These are phyloP conservation scores for Sextonia rubra DNA, from an alignment of 164 flowering plant species.

Conservation along the genomic window DNA sequence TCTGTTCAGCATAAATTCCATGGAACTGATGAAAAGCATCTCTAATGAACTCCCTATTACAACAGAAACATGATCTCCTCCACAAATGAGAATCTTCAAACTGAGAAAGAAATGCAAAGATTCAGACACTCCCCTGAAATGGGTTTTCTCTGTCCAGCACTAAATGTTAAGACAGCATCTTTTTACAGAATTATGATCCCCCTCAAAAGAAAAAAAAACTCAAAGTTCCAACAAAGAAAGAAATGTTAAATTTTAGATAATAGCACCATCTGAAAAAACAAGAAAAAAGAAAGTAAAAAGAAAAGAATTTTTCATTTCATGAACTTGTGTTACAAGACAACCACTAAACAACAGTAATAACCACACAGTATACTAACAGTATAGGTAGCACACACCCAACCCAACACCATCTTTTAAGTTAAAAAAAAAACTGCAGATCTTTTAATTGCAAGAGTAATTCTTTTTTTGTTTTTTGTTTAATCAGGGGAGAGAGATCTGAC, in stretches of 20 bases:
- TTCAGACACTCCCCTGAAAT: slow-evolving; percentile 32
- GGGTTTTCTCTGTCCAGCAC: not conserved
- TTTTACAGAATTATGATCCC: not conserved
- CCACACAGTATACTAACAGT: not conserved
- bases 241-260: not conserved
- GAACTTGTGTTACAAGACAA: not conserved
- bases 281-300: too few species aligned
- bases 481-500: not conserved
- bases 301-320: not conserved
- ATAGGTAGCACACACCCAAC: not conserved
- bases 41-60: not conserved
- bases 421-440: not conserved
- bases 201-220: not conserved
- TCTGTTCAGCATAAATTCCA: not conserved
- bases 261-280: not conserved
- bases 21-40: not conserved
- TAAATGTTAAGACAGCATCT: too few species aligned
- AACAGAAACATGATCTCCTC: not conserved
- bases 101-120: not conserved
- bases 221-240: not conserved
- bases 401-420: too few species aligned
- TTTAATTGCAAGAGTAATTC: not conserved
- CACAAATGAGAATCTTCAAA: not conserved
- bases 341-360: not conserved
- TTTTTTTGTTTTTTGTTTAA: too few species aligned